Percentiles rank a stretch among this genome's conserved stretches.
These are phyloP conservation scores for Lichtheimia hyalospora DNA, from an alignment of 371 early-diverging fungal genomes.

Conservation along the genomic window DNA sequence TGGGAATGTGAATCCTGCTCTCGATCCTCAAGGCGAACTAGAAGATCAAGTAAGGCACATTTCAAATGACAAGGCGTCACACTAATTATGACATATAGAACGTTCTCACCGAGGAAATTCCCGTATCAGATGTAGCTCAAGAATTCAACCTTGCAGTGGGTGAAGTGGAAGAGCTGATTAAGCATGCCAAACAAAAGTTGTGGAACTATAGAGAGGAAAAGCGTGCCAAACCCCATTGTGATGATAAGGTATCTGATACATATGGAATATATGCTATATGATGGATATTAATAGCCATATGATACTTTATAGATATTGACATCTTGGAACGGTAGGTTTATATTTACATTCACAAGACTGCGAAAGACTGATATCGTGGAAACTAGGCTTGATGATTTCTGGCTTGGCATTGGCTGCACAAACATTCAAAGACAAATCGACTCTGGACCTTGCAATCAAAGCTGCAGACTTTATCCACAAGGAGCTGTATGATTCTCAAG, in stretches of 20 bases:
- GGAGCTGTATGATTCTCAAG: slow-evolving; percentile 38
- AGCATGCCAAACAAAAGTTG: slow-evolving; percentile 32
- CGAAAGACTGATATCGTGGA: too few species aligned
- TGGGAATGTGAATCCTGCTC: slow-evolving; percentile 59
- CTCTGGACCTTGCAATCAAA: slow-evolving; percentile 37
- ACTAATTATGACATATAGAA: slow-evolving; percentile 6
- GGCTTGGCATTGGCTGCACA: slow-evolving; percentile 52
- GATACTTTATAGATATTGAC: slow-evolving; percentile 22
- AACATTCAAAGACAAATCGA: slow-evolving; percentile 30
- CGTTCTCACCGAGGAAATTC: slow-evolving; percentile 10
- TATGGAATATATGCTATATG: not conserved
- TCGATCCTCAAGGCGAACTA: slow-evolving; percentile 65
- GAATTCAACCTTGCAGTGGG: slow-evolving; percentile 3
- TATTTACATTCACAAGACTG: not conserved
- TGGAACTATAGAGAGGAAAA: slow-evolving; percentile 39
- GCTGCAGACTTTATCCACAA: slow-evolving; percentile 54
- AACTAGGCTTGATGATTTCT: slow-evolving; percentile 54
- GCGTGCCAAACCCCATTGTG: slow-evolving; percentile 63
- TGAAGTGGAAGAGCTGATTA: slow-evolving; percentile 1
- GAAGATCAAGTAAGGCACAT: slow-evolving; percentile 39
- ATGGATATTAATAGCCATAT: not conserved
- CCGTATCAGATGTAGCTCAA: slow-evolving; percentile 7
- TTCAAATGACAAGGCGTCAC: not conserved
- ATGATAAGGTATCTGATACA: slow-evolving; percentile 57
- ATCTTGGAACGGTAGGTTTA: slow-evolving; percentile 47